These are phyloP conservation scores for Hanseniaspora guilliermondii DNA, from an alignment of 805 yeast genomes.

Conservation along the genomic window DNA sequence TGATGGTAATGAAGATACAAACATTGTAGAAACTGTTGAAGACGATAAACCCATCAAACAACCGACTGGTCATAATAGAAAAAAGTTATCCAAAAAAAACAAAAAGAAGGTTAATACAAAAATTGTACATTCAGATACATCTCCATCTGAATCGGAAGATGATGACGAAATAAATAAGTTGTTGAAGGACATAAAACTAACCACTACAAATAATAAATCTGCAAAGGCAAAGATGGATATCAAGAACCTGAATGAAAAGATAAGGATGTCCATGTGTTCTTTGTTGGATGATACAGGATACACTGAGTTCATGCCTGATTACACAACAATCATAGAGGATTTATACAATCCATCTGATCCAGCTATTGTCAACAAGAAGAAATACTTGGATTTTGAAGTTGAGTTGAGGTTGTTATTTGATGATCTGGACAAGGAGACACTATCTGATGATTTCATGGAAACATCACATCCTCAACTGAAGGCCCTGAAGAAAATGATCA, in stretches of 20 bases:
- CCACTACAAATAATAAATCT: constrained; percentile 13
- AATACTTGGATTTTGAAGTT: constrained; percentile 53
- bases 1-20: constrained; percentile 14
- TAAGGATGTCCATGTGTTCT: background rate
- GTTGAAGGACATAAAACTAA: constrained; percentile 13
- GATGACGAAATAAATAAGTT: constrained; percentile 11
- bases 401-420: constrained; percentile 65
- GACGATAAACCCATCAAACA: background rate
- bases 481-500: constrained; percentile 36
- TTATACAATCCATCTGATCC: constrained; percentile 31
- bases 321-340: background rate
- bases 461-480: constrained; percentile 47
- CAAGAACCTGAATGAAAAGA: background rate
- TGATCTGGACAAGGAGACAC: constrained; percentile 20
- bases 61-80: constrained; percentile 15
- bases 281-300: constrained; percentile 4
- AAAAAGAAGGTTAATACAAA: constrained; percentile 15
- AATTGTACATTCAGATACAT: background rate
- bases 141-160: constrained; percentile 11
- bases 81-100: constrained; percentile 18
- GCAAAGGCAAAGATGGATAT: constrained; percentile 32
- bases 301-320: background rate
- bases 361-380: constrained; percentile 34
- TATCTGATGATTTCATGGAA: constrained; percentile 37
- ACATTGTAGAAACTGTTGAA: constrained; percentile 6